phyloP scores from a whole-genome alignment of 2,329 filamentous ascomycete genomes.

The Epichloe bromicola region DNA sequence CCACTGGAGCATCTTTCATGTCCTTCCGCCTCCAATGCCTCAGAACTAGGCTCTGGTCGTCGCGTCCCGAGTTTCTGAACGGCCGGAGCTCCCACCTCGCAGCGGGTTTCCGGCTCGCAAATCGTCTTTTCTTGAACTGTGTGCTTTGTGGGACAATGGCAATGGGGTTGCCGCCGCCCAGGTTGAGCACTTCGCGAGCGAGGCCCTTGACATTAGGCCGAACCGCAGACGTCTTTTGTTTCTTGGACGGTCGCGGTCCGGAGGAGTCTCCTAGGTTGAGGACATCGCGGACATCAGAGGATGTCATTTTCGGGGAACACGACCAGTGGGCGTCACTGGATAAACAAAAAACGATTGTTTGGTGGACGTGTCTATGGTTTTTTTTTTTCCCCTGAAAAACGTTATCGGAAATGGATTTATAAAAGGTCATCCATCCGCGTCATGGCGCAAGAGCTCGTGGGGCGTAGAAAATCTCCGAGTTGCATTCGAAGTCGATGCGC shows the following conservation, averaged over 20 bases:
- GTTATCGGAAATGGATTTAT: not conserved
- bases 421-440: not conserved
- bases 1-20: constrained; percentile 18
- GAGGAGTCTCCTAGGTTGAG: constrained; percentile 58
- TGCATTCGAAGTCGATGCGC: not conserved
- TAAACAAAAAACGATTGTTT: too few relatives aligned
- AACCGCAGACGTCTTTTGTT: constrained; percentile 54
- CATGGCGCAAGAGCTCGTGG: not conserved
- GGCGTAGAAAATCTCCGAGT: not conserved
- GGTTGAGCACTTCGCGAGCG: constrained; percentile 51
- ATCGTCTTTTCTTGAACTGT: constrained; percentile 45
- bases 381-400: not conserved
- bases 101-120: constrained; percentile 41
- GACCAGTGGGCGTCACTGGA: not conserved
- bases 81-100: constrained; percentile 52
- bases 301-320: constrained; percentile 41
- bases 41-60: constrained; percentile 53
- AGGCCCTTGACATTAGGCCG: constrained; percentile 49
- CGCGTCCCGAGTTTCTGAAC: constrained; percentile 68
- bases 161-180: constrained; percentile 54
- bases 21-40: constrained; percentile 67
- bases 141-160: constrained; percentile 49
- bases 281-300: constrained; percentile 76
- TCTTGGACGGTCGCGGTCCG: constrained; percentile 52
- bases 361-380: not conserved